These are phyloP conservation scores for Pseudisothecium myosuroides DNA, from an alignment of 225 moss, liverwort and hornwort genomes.

Conservation along the genomic window DNA sequence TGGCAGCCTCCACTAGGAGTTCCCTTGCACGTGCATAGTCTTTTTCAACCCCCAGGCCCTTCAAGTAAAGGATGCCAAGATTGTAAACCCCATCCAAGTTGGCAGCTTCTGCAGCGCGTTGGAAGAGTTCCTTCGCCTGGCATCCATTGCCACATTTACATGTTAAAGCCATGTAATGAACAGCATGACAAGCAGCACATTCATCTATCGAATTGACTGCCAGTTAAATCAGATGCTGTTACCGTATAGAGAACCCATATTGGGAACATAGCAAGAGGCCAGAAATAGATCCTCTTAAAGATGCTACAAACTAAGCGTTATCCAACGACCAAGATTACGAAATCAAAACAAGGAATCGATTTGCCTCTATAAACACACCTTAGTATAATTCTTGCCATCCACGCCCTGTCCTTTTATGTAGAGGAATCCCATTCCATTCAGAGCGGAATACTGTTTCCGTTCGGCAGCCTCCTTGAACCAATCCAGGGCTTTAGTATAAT, in stretches of 20 bases:
- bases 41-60: conserved; percentile 67
- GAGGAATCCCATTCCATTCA: conserved; percentile 86
- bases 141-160: neutral
- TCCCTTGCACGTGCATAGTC: conserved; percentile 51
- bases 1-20: conserved; percentile 41
- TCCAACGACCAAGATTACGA: neutral
- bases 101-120: conserved; percentile 57
- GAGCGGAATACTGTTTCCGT: conserved; percentile 55
- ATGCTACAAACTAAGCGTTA: neutral
- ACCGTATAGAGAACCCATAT: neutral
- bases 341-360: neutral
- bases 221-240: neutral
- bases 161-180: neutral
- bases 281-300: neutral
- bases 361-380: conserved; percentile 27
- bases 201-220: neutral
- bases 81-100: conserved; percentile 76
- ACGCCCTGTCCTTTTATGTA: conserved; percentile 91
- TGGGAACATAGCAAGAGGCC: neutral
- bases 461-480: conserved; percentile 64
- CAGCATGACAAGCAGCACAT: neutral
- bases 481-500: conserved; percentile 74
- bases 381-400: conserved; percentile 76
- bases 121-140: conserved; percentile 77
- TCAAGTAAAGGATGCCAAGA: conserved; percentile 76